Evolutionary conservation across 2,329 filamentous ascomycete species (phyloP).

Genomic region (Podosphaera xanthii): DNA sequence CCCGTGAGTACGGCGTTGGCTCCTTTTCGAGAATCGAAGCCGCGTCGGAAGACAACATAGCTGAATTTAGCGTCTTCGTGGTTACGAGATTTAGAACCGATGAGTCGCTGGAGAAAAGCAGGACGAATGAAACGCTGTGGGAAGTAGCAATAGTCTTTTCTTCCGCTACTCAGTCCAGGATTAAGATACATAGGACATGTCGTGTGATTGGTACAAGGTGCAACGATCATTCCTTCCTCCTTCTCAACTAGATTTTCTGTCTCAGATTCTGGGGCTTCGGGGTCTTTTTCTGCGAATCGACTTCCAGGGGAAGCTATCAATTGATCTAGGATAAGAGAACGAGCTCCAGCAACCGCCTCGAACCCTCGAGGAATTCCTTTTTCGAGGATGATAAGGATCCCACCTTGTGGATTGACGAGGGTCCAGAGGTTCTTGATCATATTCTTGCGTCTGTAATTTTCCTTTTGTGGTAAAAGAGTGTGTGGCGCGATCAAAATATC

Average conservation of each 20-base stretch:
- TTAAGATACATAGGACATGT: conserved; percentile 72
- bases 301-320: conserved; percentile 43
- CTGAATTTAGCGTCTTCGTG: conserved; percentile 83
- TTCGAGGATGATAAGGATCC: conserved; percentile 68
- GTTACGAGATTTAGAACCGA: conserved; percentile 47
- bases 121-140: conserved; percentile 73
- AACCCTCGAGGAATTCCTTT: conserved; percentile 85
- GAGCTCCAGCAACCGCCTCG: conserved; percentile 69
- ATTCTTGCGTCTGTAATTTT: conserved; percentile 54
- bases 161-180: conserved; percentile 44
- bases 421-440: conserved; percentile 79
- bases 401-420: conserved; percentile 60
- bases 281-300: conserved; percentile 18
- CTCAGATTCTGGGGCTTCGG: conserved; percentile 10
- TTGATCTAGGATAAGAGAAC: conserved; percentile 53
- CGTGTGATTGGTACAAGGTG: conserved; percentile 71
- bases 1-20: conserved; percentile 24
- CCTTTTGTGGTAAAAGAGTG: conserved; percentile 50
- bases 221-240: conserved; percentile 40
- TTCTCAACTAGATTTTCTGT: conserved; percentile 18
- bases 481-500: conserved; percentile 85
- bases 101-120: conserved; percentile 53
- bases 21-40: conserved; percentile 27
- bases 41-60: conserved; percentile 68
- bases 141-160: conserved; percentile 84